These are phyloP conservation scores for Bruguiera hainesii DNA, from an alignment of 441 rosid genomes.

Conservation along the genomic window DNA sequence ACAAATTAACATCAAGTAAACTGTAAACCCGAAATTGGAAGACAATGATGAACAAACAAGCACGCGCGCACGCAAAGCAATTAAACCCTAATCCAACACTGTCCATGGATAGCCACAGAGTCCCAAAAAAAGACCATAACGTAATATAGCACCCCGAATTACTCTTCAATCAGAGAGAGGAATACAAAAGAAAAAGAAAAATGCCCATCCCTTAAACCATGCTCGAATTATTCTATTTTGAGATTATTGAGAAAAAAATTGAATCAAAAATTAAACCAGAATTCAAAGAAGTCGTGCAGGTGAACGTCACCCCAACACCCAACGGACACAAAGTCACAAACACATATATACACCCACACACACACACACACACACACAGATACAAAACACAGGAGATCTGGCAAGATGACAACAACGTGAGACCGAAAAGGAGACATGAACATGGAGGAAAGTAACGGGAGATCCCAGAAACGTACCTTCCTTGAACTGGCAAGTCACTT, in stretches of 20 bases:
- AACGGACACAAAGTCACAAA: too few relatives aligned
- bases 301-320: too few relatives aligned
- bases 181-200: not conserved
- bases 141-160: too few relatives aligned
- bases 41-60: not conserved
- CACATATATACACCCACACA: not conserved
- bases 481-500: not conserved
- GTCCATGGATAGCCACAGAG: not conserved
- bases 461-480: not conserved
- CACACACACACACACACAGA: not conserved
- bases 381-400: not conserved
- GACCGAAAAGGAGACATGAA: not conserved
- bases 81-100: conserved; percentile 7
- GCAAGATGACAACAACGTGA: not conserved
- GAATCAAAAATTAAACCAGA: too few relatives aligned
- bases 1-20: too few relatives aligned
- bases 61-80: not conserved
- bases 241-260: too few relatives aligned
- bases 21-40: too few relatives aligned
- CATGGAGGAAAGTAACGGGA: not conserved
- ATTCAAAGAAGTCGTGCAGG: too few relatives aligned
- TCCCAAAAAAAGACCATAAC: too few relatives aligned
- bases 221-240: too few relatives aligned
- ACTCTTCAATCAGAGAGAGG: not conserved
- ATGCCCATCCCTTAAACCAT: too few relatives aligned